Conservation (phyloP, 129 eudicot genomes). For the Daucus carota region DH1_v3.0 NC_030389.2:9529001-9529500, state of each 20-base stretch:
- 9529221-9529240: constrained; percentile 25
- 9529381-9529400: constrained; percentile 23
- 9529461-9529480: constrained; percentile 24
- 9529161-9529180: constrained; percentile 59
- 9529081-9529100: not conserved
- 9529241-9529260: constrained; percentile 21
- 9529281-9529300: constrained; percentile 31
- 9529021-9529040: not conserved
- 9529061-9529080: not conserved
- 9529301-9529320: too few relatives aligned
- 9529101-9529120: not conserved
- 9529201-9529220: constrained; percentile 69
- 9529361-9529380: constrained; percentile 26
- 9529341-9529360: constrained; percentile 26
- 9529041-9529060: not conserved
- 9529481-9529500: constrained; percentile 30
- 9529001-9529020: too few relatives aligned
- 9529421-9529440: constrained; percentile 25
- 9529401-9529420: constrained; percentile 26
- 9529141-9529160: constrained; percentile 53
- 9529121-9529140: not conserved
- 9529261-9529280: constrained; percentile 22
- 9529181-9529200: constrained; percentile 74
- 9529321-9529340: too few relatives aligned
- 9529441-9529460: constrained; percentile 15